These are phyloP conservation scores for Termitomyces bulborhizus DNA, from an alignment of 768 basidiomycete genomes.

Conservation along the genomic window DNA sequence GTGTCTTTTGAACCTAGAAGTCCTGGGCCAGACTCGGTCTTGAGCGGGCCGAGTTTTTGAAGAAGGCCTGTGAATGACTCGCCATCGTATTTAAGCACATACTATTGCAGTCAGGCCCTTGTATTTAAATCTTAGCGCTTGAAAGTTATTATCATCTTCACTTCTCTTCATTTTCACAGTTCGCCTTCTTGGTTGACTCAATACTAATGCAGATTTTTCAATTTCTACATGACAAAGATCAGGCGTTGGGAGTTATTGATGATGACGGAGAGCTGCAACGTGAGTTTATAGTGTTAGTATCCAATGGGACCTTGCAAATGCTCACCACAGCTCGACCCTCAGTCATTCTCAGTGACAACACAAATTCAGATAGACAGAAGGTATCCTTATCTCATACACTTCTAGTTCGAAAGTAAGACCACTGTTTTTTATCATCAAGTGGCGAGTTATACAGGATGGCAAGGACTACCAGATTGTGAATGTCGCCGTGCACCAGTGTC, in stretches of 20 bases:
- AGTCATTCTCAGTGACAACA: neutral
- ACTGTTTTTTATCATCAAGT: neutral
- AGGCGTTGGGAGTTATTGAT: neutral
- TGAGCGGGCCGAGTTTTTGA: too few relatives aligned
- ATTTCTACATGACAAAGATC: neutral
- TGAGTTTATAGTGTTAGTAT: neutral
- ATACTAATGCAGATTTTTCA: neutral
- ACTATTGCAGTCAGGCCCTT: neutral
- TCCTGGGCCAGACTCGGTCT: too few relatives aligned
- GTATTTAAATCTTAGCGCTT: neutral
- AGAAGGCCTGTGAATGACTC: neutral
- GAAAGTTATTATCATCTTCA: neutral
- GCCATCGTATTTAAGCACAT: neutral
- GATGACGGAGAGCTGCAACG: neutral
- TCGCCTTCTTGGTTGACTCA: neutral
- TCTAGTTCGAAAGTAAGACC: neutral
- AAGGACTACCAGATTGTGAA: neutral
- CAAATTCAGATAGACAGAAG: neutral
- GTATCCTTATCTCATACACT: neutral
- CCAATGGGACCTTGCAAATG: too few relatives aligned
- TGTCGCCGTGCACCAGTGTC: neutral
- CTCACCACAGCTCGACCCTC: too few relatives aligned
- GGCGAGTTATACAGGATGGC: neutral
- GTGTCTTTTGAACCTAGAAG: too few relatives aligned
- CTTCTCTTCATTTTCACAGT: neutral